A percentile compares a stretch with the other conserved stretches of the same genome.
Evolutionary conservation across 371 early-diverging fungal species (phyloP).

Genomic region (Dichotomocladium elegans): DNA sequence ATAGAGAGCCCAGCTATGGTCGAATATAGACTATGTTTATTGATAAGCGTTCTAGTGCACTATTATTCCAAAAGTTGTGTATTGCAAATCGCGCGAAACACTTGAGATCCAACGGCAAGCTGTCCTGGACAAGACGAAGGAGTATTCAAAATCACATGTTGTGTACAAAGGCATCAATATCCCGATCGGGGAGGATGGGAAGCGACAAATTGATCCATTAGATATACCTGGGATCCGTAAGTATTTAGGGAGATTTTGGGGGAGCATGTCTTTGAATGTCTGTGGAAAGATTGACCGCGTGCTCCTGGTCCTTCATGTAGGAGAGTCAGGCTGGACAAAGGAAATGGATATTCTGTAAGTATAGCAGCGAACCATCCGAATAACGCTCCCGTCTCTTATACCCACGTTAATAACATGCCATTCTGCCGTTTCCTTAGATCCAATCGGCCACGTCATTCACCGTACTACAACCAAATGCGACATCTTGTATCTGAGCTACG

Average conservation of each 20-base stretch:
- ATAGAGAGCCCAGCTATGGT: not conserved
- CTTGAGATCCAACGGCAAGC: conserved; percentile 70
- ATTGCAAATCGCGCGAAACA: conserved; percentile 52
- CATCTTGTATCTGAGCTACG: conserved; percentile 76
- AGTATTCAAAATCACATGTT: conserved; percentile 67
- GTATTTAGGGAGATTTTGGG: conserved; percentile 13
- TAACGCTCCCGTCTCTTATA: not conserved
- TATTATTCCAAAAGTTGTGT: conserved; percentile 57
- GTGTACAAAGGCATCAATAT: conserved; percentile 78
- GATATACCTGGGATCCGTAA: conserved; percentile 74
- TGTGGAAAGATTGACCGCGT: too few relatives aligned
- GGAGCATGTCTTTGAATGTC: too few relatives aligned
- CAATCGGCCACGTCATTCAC: conserved; percentile 51
- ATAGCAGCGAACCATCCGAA: not conserved
- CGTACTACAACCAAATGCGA: conserved; percentile 64
- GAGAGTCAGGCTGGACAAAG: conserved; percentile 90
- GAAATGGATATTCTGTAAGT: conserved; percentile 70
- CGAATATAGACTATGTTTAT: not conserved
- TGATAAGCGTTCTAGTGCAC: conserved; percentile 49
- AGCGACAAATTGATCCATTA: conserved; percentile 47
- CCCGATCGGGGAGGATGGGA: conserved; percentile 53
- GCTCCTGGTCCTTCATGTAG: too few relatives aligned
- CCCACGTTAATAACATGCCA: too few relatives aligned
- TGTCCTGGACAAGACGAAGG: conserved; percentile 78
- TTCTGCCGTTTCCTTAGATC: conserved; percentile 39